Evolutionary conservation across 306 rosid species (phyloP), one percentile per base, ranked within the genome.

Genomic region (Lablab purpureus): DNA sequence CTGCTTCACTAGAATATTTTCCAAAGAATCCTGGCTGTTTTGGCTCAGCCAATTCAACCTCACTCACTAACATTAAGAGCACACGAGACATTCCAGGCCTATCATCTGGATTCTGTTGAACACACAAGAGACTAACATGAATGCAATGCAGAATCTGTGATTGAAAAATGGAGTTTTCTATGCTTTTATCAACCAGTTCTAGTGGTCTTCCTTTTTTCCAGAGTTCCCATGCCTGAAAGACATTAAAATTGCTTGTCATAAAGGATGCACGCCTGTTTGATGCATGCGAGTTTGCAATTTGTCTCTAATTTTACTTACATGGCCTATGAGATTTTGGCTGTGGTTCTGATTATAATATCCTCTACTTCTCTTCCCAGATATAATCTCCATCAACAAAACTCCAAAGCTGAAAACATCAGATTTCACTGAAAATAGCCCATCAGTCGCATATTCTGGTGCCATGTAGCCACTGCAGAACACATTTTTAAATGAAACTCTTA

Each of bases 381-480:
- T 52, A 2, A 91, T 87, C 78, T 91, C 93, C 18, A 91, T 22
- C 71, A 89, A 10, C 23, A 87, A 68, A 23, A 91, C 79, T 1
- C 96, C 91, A 21, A 87, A 85, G 62, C 88, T 82, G 8, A 85
- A 85, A 9, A 82, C 88, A 78, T 85, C 86, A 0, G 84, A 82
- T 64, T 85, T 90, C 1, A 85, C 59, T 12, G 95, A 90, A 81
- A 90, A 90, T 59, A 81, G 30, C 0, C 92, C 92, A 58, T 90
- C 84, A 0, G 78, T 76, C 2, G 92, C 92, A 77, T 88, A 90
- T 67, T 90, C 92, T 0, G 94, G 92, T 81, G 94, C 92, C 95
- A 90, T 90, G 15, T 90, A 90, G 55, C 95, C 92, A 40, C 89
- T 83, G 25, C 21, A 83, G 4, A 65, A 75, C 28, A 3, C 23